A percentile compares a stretch with the other conserved stretches of the same genome.
Conservation (phyloP, 306 rosid species). For the Corylus avellana region DNA sequence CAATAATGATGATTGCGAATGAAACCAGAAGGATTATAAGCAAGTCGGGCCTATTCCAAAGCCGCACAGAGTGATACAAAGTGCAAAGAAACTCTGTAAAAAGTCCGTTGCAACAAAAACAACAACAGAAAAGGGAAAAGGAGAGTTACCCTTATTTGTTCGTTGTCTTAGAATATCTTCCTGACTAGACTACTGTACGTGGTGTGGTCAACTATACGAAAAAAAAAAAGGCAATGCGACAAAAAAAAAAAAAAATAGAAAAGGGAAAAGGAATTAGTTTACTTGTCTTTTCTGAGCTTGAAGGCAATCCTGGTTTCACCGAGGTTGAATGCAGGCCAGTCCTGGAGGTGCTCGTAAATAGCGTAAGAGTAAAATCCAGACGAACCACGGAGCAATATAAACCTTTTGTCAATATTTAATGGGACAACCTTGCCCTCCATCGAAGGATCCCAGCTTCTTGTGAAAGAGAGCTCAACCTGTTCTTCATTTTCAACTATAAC, state of each 20-base stretch:
- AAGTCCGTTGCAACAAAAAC: too few species aligned
- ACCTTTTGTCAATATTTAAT: slow-evolving; percentile 87
- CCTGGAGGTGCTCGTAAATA: slow-evolving; percentile 74
- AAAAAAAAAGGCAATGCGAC: background rate
- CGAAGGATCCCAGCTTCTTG: slow-evolving; percentile 72
- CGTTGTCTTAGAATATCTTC: too few species aligned
- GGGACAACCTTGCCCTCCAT: slow-evolving; percentile 60
- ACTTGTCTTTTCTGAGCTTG: slow-evolving; percentile 97
- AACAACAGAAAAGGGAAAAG: too few species aligned
- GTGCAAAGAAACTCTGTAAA: too few species aligned
- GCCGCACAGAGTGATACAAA: too few species aligned
- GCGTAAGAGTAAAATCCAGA: slow-evolving; percentile 92
- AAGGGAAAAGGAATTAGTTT: background rate
- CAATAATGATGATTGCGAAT: too few species aligned
- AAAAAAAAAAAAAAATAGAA: background rate
- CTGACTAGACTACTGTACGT: too few species aligned
- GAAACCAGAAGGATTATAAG: too few species aligned
- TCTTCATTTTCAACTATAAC: slow-evolving; percentile 73
- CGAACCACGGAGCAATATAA: slow-evolving; percentile 71
- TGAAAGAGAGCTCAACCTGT: slow-evolving; percentile 85
- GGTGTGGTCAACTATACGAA: too few species aligned
- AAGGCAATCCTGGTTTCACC: slow-evolving; percentile 87
- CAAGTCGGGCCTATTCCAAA: too few species aligned
- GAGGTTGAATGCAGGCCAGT: slow-evolving; percentile 81
- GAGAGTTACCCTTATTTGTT: too few species aligned